Evolutionary conservation across 768 basidiomycete genomes (phyloP).

Genomic region (Trametes meyenii): DNA sequence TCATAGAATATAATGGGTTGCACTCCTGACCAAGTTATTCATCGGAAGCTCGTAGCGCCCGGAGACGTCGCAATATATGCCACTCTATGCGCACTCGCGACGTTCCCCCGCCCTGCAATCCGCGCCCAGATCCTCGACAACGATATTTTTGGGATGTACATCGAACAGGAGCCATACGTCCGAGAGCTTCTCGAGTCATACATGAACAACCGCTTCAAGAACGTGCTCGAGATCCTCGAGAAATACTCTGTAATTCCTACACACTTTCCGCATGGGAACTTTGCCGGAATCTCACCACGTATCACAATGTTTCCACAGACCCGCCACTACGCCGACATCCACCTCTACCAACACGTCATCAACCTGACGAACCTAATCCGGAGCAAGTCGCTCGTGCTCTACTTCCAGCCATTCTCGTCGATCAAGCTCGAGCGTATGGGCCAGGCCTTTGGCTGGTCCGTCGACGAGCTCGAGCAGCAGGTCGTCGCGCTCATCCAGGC

Average conservation of each 20-base stretch:
- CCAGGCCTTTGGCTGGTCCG: conserved; percentile 78
- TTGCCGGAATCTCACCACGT: background rate
- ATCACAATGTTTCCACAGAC: conserved; percentile 48
- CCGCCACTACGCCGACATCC: conserved; percentile 76
- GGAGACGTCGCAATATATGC: conserved; percentile 89
- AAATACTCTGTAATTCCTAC: conserved; percentile 60
- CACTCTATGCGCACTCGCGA: conserved; percentile 82
- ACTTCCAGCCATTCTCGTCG: conserved; percentile 88
- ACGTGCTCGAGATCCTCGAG: conserved; percentile 72
- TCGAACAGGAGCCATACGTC: conserved; percentile 86
- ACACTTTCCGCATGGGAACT: background rate
- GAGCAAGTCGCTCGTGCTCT: conserved; percentile 78
- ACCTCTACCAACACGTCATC: conserved; percentile 69
- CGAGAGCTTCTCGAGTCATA: conserved; percentile 87
- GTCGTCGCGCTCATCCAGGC: conserved; percentile 79
- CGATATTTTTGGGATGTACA: conserved; percentile 68
- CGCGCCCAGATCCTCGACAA: conserved; percentile 70
- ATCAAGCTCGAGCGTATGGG: conserved; percentile 86
- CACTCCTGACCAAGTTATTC: background rate
- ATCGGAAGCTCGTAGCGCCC: conserved; percentile 66
- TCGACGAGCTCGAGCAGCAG: conserved; percentile 70
- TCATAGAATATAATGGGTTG: background rate
- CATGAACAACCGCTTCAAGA: conserved; percentile 85
- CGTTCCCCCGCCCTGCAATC: conserved; percentile 68
- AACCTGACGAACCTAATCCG: conserved; percentile 71